Conservation (phyloP, 2,329 filamentous ascomycete species). For the Xylariaceae sp. region DNA sequence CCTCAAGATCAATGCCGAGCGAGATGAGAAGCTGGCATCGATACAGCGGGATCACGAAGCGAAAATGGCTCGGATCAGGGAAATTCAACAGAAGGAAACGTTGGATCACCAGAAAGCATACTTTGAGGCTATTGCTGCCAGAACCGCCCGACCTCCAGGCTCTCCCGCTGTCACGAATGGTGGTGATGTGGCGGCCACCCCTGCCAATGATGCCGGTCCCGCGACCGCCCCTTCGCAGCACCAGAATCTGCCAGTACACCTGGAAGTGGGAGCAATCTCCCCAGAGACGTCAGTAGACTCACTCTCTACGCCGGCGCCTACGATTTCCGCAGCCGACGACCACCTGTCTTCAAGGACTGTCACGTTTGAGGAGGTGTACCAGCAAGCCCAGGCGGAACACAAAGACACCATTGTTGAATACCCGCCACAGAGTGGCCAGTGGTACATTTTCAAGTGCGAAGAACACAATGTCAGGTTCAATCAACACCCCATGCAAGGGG, state of each 20-base stretch:
- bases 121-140: conserved; percentile 5
- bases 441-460: conserved; percentile 37
- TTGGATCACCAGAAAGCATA: conserved; percentile 4
- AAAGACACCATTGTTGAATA: conserved; percentile 22
- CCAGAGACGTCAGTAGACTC: conserved; percentile 7
- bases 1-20: conserved; percentile 2
- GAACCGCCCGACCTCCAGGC: conserved; percentile 1
- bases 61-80: conserved; percentile 2
- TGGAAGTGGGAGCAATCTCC: conserved; percentile 6
- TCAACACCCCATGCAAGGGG: conserved; percentile 30
- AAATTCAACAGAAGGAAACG: conserved; percentile 11
- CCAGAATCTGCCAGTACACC: conserved; percentile 1
- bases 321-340: conserved; percentile 2
- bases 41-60: conserved; percentile 6
- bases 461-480: conserved; percentile 35
- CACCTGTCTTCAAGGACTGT: conserved; percentile 23
- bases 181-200: no score
- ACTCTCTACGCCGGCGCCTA: conserved; percentile 11
- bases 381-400: conserved; percentile 29
- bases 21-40: conserved; percentile 1
- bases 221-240: not conserved
- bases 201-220: not conserved
- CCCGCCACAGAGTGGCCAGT: conserved; percentile 32
- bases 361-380: conserved; percentile 33
- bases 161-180: not conserved